Base-by-base conservation (phyloP, 306 rosid genomes). In the Phaseolus lunatus region DNA sequence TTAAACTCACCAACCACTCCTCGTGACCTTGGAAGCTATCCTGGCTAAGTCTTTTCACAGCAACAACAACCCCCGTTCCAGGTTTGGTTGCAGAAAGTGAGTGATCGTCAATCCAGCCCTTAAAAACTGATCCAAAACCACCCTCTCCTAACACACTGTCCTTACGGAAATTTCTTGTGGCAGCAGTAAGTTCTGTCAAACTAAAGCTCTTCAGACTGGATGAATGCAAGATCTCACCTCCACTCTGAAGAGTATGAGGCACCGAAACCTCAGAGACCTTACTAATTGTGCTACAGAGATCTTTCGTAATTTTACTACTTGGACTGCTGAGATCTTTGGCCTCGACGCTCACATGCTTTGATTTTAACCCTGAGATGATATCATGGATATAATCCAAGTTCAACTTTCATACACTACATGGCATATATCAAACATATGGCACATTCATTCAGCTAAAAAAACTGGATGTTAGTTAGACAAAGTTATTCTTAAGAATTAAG, bases 71-170 rank as follows among this genome's bases (percentile, higher is more conserved):
- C 43, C 93, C 89, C 1, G 76, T 72, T 63, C 86, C 90, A 14
- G 91, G 88, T 64, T 84, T 89, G 50, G 88, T 33, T 77, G 93
- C 85, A 49, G 83, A 80, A 14, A 83, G 44, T 16, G 88, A 79
- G 45, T 82, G 67, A 35, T 85, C 87, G 72, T 89, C 90, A 69
- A 89, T 85, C 91, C 93, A 87, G n/a, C 93, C 93, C 67, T 87
- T 89, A 73, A 74, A 89, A 63, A 89, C 93, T 5, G 89, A 85
- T 11, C 91, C 88, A 62, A 87, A 83, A 48, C 78, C 88, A 18
- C 83, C 84, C 68, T 84, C 88, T 70, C 89, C 88, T 61, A 89
- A 72, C 66, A 84, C 88, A 73, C 80, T 81, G 57, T 87, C 87
- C 11, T 80, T 85, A 35, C 89, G 84, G 64, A 89, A 89, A 83